These are phyloP conservation scores for Pseudoturritis turrita DNA, from an alignment of 345 rosid genomes.

Conservation along the genomic window DNA sequence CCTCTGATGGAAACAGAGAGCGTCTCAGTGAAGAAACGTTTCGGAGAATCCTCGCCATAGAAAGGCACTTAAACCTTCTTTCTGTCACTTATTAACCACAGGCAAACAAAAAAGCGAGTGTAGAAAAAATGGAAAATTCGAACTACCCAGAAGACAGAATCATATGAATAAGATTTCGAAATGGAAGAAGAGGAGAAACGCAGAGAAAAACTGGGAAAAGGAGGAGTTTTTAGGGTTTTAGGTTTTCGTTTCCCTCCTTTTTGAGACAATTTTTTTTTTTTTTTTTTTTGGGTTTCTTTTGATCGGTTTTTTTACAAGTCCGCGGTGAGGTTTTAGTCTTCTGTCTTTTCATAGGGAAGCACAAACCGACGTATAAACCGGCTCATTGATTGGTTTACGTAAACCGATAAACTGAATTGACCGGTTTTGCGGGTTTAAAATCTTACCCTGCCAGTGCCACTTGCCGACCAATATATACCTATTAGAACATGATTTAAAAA, in stretches of 20 bases:
- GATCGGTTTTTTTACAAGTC: not conserved
- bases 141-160: constrained; percentile 15
- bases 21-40: constrained; percentile 40
- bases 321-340: not conserved
- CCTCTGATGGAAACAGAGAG: constrained; percentile 43
- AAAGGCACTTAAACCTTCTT: not conserved
- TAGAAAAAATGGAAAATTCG: not conserved
- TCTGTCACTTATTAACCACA: not conserved
- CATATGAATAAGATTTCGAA: not conserved
- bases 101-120: not conserved
- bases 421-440: not conserved
- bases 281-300: not conserved
- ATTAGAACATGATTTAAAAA: too few relatives aligned
- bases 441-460: too few relatives aligned
- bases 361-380: constrained; percentile 17
- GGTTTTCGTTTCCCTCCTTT: constrained; percentile 39
- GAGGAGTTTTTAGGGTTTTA: constrained; percentile 25
- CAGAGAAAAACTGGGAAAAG: not conserved
- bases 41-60: constrained; percentile 63
- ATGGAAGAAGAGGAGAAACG: not conserved
- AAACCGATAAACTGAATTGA: not conserved
- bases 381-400: not conserved
- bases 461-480: too few relatives aligned
- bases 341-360: not conserved
- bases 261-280: not conserved